phyloP scores from a whole-genome alignment of 441 rosid genomes.

The Euphorbia celastroides region DNA sequence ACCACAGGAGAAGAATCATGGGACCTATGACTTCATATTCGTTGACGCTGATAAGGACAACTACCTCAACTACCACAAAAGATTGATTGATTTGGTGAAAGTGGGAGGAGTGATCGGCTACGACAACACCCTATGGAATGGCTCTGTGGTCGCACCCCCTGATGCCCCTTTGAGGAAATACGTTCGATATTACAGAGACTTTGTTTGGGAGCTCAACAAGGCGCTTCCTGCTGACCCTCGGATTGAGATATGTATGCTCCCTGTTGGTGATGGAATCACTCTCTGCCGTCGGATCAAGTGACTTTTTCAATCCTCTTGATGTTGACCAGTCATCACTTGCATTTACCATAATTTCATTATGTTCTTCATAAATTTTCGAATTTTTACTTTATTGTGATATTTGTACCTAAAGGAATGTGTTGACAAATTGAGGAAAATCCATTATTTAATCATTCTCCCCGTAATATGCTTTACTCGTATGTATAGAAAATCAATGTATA shows the following conservation, averaged over 20 bases:
- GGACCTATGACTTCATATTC: conserved; percentile 74
- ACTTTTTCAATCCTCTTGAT: too few species aligned
- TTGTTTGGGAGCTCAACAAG: conserved; percentile 88
- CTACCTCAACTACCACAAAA: conserved; percentile 81
- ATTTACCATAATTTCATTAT: too few species aligned
- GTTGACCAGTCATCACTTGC: too few species aligned
- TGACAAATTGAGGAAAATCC: too few species aligned
- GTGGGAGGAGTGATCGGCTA: conserved; percentile 89
- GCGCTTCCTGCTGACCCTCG: conserved; percentile 89
- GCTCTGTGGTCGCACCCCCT: conserved; percentile 79
- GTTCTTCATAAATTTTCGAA: too few species aligned
- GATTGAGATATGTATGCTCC: conserved; percentile 97
- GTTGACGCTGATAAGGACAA: conserved; percentile 98
- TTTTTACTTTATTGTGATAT: too few species aligned
- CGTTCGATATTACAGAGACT: conserved; percentile 69
- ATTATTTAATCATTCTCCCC: too few species aligned
- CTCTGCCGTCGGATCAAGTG: conserved; percentile 87
- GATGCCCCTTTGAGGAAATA: conserved; percentile 76
- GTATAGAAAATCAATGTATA: too few species aligned
- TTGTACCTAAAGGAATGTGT: too few species aligned
- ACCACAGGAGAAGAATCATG: conserved; percentile 64
- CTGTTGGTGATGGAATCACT: conserved; percentile 93
- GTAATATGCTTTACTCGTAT: too few species aligned
- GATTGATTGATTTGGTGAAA: conserved; percentile 69
- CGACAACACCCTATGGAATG: too few species aligned